These are phyloP conservation scores for Macrotyloma uniflorum DNA, from an alignment of 306 rosid genomes.

Conservation along the genomic window DNA sequence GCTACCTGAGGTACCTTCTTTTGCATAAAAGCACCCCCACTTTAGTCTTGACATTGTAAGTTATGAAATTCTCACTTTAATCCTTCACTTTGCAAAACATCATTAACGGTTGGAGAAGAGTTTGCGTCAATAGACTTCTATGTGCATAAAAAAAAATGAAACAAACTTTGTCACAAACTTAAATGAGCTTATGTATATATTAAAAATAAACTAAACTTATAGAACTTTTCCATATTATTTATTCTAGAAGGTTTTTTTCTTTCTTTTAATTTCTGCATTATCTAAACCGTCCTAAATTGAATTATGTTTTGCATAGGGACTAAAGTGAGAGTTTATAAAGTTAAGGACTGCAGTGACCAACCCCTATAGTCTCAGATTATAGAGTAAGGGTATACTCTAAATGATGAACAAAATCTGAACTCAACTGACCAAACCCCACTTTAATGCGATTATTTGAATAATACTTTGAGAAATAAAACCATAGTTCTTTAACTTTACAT, in stretches of 20 bases:
- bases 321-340: not conserved
- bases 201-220: too few species aligned
- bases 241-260: too few species aligned
- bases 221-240: not conserved
- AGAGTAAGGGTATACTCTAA: not conserved
- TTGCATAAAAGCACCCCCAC: not conserved
- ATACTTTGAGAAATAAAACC: not conserved
- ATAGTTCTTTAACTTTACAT: not conserved
- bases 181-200: too few species aligned
- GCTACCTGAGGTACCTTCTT: constrained; percentile 62
- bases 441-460: not conserved
- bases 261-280: too few species aligned
- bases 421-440: not conserved
- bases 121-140: too few species aligned
- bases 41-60: too few species aligned
- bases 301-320: not conserved
- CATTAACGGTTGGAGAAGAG: too few species aligned
- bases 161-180: too few species aligned
- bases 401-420: not conserved
- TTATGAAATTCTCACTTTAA: too few species aligned
- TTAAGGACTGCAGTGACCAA: not conserved
- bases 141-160: too few species aligned
- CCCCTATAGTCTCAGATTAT: not conserved
- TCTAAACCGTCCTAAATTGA: not conserved
- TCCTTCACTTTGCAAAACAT: too few species aligned